These are phyloP conservation scores for Saccharomycopsis crataegensis DNA, from an alignment of 1,139 yeast genomes.

Conservation along the genomic window DNA sequence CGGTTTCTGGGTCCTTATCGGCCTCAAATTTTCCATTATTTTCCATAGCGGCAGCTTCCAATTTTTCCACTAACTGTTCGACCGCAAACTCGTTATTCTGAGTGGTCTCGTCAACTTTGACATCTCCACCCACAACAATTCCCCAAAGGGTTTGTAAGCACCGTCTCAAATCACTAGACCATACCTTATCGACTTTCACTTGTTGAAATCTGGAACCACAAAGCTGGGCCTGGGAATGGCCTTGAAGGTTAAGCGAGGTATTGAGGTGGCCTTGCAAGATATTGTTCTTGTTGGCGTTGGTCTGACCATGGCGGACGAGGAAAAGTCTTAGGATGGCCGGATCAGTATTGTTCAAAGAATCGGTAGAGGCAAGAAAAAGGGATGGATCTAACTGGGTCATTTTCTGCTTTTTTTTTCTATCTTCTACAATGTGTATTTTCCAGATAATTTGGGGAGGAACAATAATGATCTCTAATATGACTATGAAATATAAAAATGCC, in stretches of 20 bases:
- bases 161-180: conserved; percentile 54
- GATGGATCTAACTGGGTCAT: background rate
- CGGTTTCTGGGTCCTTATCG: background rate
- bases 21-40: background rate
- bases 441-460: no score
- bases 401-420: no score
- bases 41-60: background rate
- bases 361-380: background rate
- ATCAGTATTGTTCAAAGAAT: conserved; percentile 30
- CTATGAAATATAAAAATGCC: no score
- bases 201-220: conserved; percentile 38
- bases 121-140: conserved; percentile 31
- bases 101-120: conserved; percentile 22
- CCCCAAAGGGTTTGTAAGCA: conserved; percentile 48
- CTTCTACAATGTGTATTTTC: no score
- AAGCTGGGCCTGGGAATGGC: conserved; percentile 46
- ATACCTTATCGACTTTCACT: conserved; percentile 42
- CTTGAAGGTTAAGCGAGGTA: conserved; percentile 51
- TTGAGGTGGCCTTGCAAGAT: conserved; percentile 72
- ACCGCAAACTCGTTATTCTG: background rate
- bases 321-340: conserved; percentile 42
- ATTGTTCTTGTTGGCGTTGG: conserved; percentile 58
- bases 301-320: conserved; percentile 74
- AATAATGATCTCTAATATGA: no score
- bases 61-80: background rate